These are phyloP conservation scores for Botryobasidium botryosum DNA, from an alignment of 768 basidiomycete genomes.

Conservation along the genomic window DNA sequence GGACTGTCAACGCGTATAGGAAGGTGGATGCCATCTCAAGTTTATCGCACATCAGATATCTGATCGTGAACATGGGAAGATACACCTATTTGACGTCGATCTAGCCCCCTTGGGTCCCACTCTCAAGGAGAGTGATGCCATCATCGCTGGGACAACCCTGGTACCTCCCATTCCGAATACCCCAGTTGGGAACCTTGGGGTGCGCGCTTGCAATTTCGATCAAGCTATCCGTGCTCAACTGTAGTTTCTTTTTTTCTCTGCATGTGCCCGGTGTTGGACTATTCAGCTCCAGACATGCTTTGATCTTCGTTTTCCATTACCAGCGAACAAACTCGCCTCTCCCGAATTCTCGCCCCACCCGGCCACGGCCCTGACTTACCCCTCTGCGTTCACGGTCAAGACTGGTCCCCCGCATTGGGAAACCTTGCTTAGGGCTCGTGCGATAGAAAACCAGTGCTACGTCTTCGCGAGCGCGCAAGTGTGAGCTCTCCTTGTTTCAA, in stretches of 20 bases:
- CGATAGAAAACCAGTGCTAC: slow-evolving; percentile 15
- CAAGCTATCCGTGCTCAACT: slow-evolving; percentile 1
- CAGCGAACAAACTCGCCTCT: slow-evolving; percentile 3
- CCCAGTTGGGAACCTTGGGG: slow-evolving; percentile 11
- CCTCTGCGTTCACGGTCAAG: slow-evolving; percentile 11
- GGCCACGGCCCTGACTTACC: slow-evolving; percentile 10
- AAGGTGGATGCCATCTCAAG: slow-evolving; percentile 3
- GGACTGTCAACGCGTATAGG: slow-evolving; percentile 1
- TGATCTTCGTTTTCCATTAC: slow-evolving; percentile 11
- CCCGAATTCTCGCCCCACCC: background rate
- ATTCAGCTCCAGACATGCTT: slow-evolving; percentile 13
- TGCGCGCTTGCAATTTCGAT: slow-evolving; percentile 4
- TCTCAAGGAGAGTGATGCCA: slow-evolving; percentile 9
- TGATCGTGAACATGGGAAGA: background rate
- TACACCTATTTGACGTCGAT: slow-evolving; percentile 14
- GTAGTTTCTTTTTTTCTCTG: background rate
- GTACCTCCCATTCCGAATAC: slow-evolving; percentile 8
- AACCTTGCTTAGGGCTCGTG: slow-evolving; percentile 10
- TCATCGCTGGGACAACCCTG: slow-evolving; percentile 2
- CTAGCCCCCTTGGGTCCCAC: slow-evolving; percentile 6
- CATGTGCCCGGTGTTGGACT: background rate
- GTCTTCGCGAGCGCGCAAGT: slow-evolving; percentile 12
- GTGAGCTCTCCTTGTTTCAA: background rate
- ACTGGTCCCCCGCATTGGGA: slow-evolving; percentile 14
- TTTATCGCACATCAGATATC: background rate